Evolutionary conservation across 306 rosid genomes (phyloP), one percentile per base, ranked within the genome.

Genomic region (Cucurbita argyrosperma): DNA sequence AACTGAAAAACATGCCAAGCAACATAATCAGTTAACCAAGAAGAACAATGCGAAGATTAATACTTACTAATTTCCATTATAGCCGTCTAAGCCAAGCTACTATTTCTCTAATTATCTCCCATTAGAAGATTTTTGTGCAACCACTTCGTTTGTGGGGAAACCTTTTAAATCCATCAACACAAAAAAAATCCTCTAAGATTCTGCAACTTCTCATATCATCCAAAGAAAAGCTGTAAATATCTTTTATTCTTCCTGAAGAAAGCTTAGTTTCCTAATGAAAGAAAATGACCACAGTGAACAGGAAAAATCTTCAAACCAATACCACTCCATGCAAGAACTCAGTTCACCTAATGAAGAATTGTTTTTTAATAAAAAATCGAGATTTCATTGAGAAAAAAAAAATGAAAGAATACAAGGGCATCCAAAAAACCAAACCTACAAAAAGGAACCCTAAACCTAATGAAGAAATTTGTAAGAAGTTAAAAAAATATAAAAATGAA

Each of bases 1-100:
- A 95, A 95, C 99, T 95, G 79, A 50, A 76, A 80, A 53, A 64
- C 11, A 71, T 69, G 70, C 51, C 76, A 63, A 49, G 68, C 19
- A 79, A 82, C 38, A 78, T 18, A 65, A 55, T 85, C 75, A 65
- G 74, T 75, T 58, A 58, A 79, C 43, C 71, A 23, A 62, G 45
- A 46, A 45, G 18, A 13, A 39, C 69, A 21, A 18, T 30, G 80
- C 62, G 49, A 59, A 39, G 53, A 30, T 49, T n/a, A 69, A 50
- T 51, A 76, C 8, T 65, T 21, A 47, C 47, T 26, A 10, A 60
- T 60, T 61, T 61, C 63, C 19, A 26, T n/a, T 51, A 60, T 16
- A 18, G 54, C 43, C 73, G 21, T 42, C 40, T 23, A 46, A 1
- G 4, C 19, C 73, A 47, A 68, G 73, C 56, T 1, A 68, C 56